phyloP scores from a whole-genome alignment of 495 filamentous ascomycete genomes.

The Trichoderma asperelloides region DNA sequence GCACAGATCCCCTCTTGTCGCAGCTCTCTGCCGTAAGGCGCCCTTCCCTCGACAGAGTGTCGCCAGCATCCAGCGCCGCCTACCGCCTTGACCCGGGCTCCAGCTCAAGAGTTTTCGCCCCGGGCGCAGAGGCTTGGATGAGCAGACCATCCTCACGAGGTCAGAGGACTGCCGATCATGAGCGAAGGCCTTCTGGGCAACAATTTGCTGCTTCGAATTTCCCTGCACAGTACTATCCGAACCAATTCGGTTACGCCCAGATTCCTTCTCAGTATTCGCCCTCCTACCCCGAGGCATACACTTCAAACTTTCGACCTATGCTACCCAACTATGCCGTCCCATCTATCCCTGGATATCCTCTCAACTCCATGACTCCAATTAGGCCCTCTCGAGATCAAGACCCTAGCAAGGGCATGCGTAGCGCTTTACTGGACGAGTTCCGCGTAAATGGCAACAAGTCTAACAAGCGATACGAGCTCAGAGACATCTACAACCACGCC shows the following conservation, averaged over 20 bases:
- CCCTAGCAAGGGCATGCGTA: constrained; percentile 54
- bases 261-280: not conserved
- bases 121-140: not conserved
- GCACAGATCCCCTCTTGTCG: not conserved
- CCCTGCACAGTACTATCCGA: not conserved
- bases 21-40: not conserved
- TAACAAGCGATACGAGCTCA: constrained; percentile 75
- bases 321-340: not conserved
- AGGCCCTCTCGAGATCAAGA: constrained; percentile 53
- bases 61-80: not conserved
- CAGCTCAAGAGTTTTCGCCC: not conserved
- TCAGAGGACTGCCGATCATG: not conserved
- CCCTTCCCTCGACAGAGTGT: not conserved
- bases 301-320: not conserved
- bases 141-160: constrained; percentile 2
- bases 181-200: not conserved
- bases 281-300: not conserved
- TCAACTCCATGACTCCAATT: not conserved
- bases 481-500: constrained; percentile 83
- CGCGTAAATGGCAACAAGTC: constrained; percentile 57
- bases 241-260: not conserved
- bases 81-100: not conserved
- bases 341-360: not conserved
- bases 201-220: not conserved
- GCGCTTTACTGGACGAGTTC: constrained; percentile 72